Evolutionary conservation across 352 stramenopile genomes (phyloP), one percentile per base, ranked within the genome.

Genomic region (Sclerospora graminicola): DNA sequence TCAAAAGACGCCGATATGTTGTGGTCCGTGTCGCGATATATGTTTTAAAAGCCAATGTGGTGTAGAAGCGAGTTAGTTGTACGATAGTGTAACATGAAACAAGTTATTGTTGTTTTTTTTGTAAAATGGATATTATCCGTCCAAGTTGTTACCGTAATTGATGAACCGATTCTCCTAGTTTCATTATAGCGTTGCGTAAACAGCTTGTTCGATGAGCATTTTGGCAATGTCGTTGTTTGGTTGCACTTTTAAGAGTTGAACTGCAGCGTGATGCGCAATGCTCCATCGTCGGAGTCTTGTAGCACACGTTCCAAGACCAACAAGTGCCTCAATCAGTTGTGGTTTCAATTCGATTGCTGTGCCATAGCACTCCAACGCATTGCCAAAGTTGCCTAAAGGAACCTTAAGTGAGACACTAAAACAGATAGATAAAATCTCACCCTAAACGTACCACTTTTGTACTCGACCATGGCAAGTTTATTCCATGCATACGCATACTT

Each of bases 281-380:
- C 60, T 64, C 77, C 78, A 90, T 41, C 62, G 65, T 26, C 68
- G 60, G 7, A 89, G 65, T 30, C 74, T 73, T 16, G 69, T 80
- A 3, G 78, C 81, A 23, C 81, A 89, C 2, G 74, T 85, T 8
- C 73, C 81, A 7, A 92, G 59, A 16, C 81, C 81, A 4, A 73
- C 55, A n/a, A 89, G 53, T 13, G 77, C 81, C 11, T 88, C 70
- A 11, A 89, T 5, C 21, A 90, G 59, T 5, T 74, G 55, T n/a
- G 78, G 73, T 26, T 92, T 92, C 16, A 73, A 55, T 20, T 79
- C 59, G 15, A 87, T 24, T 0, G 80, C 78, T 8, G 57, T 66
- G 37, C 86, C 59, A 45, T 83, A 92, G 41, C 76, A 55, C 2
- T 62, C 39, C 14, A 89, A 28, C 1, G 75, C 74, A 29, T 66